Evolutionary conservation across 2,329 filamentous ascomycete species (phyloP).

Genomic region (Paradendryphiella salina): DNA sequence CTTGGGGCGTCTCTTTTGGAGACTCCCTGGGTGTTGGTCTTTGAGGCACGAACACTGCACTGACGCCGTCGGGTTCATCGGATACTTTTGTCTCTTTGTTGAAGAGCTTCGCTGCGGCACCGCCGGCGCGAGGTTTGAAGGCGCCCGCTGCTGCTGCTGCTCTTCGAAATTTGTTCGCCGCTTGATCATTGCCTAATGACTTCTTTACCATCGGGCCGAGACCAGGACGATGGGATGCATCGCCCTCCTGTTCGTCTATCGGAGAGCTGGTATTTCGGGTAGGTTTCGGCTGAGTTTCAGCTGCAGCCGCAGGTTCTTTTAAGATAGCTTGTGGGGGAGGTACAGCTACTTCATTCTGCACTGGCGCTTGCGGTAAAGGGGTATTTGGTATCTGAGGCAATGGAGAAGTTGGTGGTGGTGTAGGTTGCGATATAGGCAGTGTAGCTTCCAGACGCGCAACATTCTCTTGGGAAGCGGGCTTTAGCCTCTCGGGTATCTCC

Average conservation of each 20-base stretch:
- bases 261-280: slow-evolving; percentile 51
- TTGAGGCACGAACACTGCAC: slow-evolving; percentile 77
- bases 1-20: slow-evolving; percentile 27
- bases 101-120: slow-evolving; percentile 77
- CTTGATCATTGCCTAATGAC: slow-evolving; percentile 70
- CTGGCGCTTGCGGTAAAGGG: slow-evolving; percentile 14
- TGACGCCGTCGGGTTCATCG: slow-evolving; percentile 85
- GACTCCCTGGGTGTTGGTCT: slow-evolving; percentile 36
- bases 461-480: slow-evolving; percentile 18
- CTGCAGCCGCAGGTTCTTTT: slow-evolving; percentile 11
- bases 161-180: slow-evolving; percentile 77
- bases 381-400: slow-evolving; percentile 32
- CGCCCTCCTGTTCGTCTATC: slow-evolving; percentile 55
- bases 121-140: slow-evolving; percentile 87
- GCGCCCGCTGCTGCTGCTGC: slow-evolving; percentile 68
- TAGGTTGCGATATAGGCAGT: slow-evolving; percentile 22
- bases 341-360: slow-evolving; percentile 30
- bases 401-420: slow-evolving; percentile 31
- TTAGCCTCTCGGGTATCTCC: slow-evolving; percentile 38
- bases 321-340: slow-evolving; percentile 11
- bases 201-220: slow-evolving; percentile 89
- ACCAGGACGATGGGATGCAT: slow-evolving; percentile 67
- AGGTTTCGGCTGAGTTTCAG: neutral
- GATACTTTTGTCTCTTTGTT: slow-evolving; percentile 59
- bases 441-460: slow-evolving; percentile 9